phyloP scores from a whole-genome alignment of 2,329 filamentous ascomycete species.

The Neonectria coccinea region DNA sequence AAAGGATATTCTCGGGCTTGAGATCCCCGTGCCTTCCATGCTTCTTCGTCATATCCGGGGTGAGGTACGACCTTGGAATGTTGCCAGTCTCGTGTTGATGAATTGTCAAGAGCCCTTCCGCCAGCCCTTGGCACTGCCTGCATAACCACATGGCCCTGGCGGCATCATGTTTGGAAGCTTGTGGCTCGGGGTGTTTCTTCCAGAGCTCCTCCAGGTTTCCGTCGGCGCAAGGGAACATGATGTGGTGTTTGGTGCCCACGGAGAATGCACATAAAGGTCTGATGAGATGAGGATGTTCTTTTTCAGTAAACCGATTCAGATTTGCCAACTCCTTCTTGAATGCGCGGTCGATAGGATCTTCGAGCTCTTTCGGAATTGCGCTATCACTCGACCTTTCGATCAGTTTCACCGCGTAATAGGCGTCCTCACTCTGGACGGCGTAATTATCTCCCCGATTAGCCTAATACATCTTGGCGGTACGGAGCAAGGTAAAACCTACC shows the following conservation, averaged over 20 bases:
- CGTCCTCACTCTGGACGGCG: background rate
- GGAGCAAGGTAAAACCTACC: background rate
- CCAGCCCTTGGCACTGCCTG: background rate
- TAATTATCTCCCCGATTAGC: no score
- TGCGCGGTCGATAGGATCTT: background rate
- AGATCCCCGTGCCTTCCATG: constrained; percentile 22
- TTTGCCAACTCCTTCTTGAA: constrained; percentile 7
- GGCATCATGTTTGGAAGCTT: background rate
- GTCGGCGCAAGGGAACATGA: constrained; percentile 22
- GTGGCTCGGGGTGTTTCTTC: background rate
- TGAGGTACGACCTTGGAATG: background rate
- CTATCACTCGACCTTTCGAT: background rate
- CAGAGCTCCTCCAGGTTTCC: constrained; percentile 14
- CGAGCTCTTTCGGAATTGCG: no score
- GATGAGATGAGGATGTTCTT: constrained; percentile 19
- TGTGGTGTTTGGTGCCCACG: background rate
- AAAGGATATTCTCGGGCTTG: constrained; percentile 28
- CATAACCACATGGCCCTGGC: background rate
- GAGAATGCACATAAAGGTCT: constrained; percentile 18
- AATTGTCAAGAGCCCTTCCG: background rate
- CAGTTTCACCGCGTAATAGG: background rate
- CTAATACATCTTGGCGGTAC: no score
- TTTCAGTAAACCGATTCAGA: constrained; percentile 6
- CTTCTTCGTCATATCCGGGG: background rate
- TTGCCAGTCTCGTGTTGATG: constrained; percentile 2